Evolutionary conservation across 257 asterid species (phyloP).

Genomic region (Solanum tarijense): DNA sequence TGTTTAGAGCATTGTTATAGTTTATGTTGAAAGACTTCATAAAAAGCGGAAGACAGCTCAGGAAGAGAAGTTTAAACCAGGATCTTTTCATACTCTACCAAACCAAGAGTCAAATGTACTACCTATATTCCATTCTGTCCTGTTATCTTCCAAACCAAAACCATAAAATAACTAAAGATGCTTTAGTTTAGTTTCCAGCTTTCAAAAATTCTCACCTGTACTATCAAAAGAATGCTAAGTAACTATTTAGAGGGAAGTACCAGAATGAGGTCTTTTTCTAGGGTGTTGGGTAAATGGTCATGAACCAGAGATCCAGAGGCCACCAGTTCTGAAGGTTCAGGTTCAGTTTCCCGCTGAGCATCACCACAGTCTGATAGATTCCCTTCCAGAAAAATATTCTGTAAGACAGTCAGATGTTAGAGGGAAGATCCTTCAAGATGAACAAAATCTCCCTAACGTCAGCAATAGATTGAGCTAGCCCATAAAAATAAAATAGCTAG

Average conservation of each 20-base stretch:
- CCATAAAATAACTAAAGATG: not conserved
- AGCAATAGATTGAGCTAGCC: not conserved
- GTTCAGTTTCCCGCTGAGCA: conserved; percentile 18
- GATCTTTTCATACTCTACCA: not conserved
- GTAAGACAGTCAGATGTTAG: conserved; percentile 11
- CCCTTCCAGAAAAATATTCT: conserved; percentile 48
- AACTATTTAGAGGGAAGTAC: conserved; percentile 28
- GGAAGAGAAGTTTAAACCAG: not conserved
- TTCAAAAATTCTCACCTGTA: not conserved
- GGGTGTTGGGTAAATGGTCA: conserved; percentile 39
- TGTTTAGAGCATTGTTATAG: conserved; percentile 11
- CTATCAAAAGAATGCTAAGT: not conserved
- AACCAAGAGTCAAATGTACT: not conserved
- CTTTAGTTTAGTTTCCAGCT: not conserved
- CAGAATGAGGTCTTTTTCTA: conserved; percentile 68
- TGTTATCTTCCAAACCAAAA: not conserved
- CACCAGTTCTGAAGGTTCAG: conserved; percentile 35
- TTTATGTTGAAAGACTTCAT: not conserved
- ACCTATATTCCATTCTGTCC: not conserved
- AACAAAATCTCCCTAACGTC: not conserved
- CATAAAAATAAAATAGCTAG: not conserved
- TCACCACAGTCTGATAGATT: conserved; percentile 35
- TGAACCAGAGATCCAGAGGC: conserved; percentile 25
- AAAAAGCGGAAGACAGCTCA: not conserved
- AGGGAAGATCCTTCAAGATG: not conserved